Percentiles rank a stretch among this genome's conserved stretches.
Evolutionary conservation across 257 asterid genomes (phyloP).

Genomic region (Scutellaria baicalensis): DNA sequence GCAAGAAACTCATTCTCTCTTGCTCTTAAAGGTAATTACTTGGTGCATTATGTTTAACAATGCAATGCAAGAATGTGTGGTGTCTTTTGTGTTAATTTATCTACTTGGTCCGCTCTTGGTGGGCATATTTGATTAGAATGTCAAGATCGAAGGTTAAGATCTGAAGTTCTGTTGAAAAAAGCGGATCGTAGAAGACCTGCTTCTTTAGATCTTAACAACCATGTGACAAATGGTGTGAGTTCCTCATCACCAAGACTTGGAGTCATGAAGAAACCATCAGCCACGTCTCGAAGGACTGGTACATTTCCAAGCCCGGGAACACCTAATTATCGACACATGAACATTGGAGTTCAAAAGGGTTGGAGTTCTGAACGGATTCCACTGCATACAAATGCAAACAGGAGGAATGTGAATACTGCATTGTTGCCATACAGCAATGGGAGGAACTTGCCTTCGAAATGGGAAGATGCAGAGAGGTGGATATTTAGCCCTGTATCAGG

Average conservation of each 20-base stretch:
- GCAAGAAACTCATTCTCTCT: conserved; percentile 86
- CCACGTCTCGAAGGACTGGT: conserved; percentile 32
- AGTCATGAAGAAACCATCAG: conserved; percentile 49
- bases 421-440: conserved; percentile 65
- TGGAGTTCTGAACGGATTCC: conserved; percentile 98
- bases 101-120: neutral
- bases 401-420: conserved; percentile 40
- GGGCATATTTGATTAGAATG: conserved; percentile 48
- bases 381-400: conserved; percentile 32
- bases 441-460: conserved; percentile 82
- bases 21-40: conserved; percentile 71
- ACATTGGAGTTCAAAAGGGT: conserved; percentile 72
- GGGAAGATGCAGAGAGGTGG: conserved; percentile 99
- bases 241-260: conserved; percentile 68
- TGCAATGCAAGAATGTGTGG: neutral
- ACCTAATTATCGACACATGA: conserved; percentile 61
- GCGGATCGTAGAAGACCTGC: conserved; percentile 61
- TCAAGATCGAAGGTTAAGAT: conserved; percentile 65
- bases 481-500: conserved; percentile 78
- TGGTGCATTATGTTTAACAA: neutral
- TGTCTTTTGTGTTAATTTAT: neutral
- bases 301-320: conserved; percentile 90
- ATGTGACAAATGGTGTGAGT: conserved; percentile 25
- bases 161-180: conserved; percentile 43
- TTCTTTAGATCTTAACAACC: conserved; percentile 66